Evolutionary conservation across 192 early-diverging fungal genomes (phyloP).

Genomic region (Geranomyces variabilis): DNA sequence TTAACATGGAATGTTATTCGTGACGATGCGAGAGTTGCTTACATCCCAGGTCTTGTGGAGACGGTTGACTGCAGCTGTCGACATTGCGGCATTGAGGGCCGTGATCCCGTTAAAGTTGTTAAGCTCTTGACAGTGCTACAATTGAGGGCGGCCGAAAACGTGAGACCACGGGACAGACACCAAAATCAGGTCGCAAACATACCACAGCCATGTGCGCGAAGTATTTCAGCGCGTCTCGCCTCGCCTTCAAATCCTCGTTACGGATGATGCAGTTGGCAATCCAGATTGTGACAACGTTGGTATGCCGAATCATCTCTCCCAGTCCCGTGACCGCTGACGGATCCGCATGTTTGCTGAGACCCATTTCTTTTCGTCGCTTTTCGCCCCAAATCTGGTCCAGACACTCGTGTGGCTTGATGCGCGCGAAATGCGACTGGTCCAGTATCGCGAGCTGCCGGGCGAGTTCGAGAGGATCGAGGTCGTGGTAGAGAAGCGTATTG

Average conservation of each 20-base stretch:
- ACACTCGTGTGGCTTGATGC: constrained; percentile 54
- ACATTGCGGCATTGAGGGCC: constrained; percentile 55
- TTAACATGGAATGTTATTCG: constrained; percentile 1
- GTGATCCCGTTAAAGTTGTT: constrained; percentile 65
- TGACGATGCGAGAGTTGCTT: neutral
- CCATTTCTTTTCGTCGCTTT: constrained; percentile 46
- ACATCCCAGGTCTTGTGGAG: constrained; percentile 62
- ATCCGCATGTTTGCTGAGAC: neutral
- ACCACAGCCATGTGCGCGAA: constrained; percentile 54
- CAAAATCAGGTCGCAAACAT: constrained; percentile 1
- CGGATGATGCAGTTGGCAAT: constrained; percentile 48
- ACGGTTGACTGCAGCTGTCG: constrained; percentile 57
- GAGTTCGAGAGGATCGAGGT: constrained; percentile 59
- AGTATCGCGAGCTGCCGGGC: constrained; percentile 57
- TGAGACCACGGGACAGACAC: neutral
- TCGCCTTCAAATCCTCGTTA: constrained; percentile 44
- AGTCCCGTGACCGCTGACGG: constrained; percentile 12
- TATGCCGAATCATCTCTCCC: constrained; percentile 55
- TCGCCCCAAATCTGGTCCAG: constrained; percentile 61
- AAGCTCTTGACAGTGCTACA: constrained; percentile 56
- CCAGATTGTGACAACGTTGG: constrained; percentile 56
- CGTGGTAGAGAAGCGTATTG: constrained; percentile 36
- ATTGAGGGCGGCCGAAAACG: neutral
- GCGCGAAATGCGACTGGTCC: constrained; percentile 49
- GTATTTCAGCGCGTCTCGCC: constrained; percentile 43